Base-by-base conservation (phyloP, 352 stramenopile species). In the Globisporangium heterothallicum region DNA sequence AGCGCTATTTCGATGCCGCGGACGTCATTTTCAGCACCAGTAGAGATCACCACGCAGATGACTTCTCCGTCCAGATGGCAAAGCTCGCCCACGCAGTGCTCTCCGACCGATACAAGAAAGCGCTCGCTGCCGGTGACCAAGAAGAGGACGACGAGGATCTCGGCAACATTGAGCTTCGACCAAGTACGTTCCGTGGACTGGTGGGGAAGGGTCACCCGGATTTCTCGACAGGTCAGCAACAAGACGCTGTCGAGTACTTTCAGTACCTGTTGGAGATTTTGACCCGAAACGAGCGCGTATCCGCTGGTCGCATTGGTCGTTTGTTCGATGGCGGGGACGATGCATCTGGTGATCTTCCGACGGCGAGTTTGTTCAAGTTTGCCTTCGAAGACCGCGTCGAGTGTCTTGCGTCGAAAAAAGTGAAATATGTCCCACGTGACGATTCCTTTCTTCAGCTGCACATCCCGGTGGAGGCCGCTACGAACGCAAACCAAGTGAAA, bases 231-330 rank as follows among this genome's bases (percentile, higher is more conserved):
- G 93, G 93, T 2, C 92, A 98, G 56, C 97, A 99, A 68, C 97
- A 99, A 72, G 96, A 99, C 72, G 94, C 95, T 2, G 88, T 96
- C 6, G 96, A 99, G 63, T 99, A 98, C 65, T 88, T 99, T 30
- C 87, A 97, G 54, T 87, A 98, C 70, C 65, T 99, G 13, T 74
- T 99, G 16, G 93, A 98, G 38, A 72, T 91, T 30, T 80, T 99
- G 56, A 88, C 89, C 44, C 69, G 83, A 24, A 80, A 72, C 19
- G 96, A 98, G 59, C 75, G 75, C 2, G 68, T 73, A 22, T 66
- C 66, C 27, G 49, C 73, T 18, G 56, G 48, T 22, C 79, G 81
- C 6, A 66, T 91, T n/a, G 74, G 78, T 0, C 32, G 56, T 19
- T 56, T 92, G 25, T 49, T 88, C 24, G 72, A 75, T 12, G 42